phyloP scores from a whole-genome alignment of 179 eudicot genomes.

The Gypsophila paniculata region DNA sequence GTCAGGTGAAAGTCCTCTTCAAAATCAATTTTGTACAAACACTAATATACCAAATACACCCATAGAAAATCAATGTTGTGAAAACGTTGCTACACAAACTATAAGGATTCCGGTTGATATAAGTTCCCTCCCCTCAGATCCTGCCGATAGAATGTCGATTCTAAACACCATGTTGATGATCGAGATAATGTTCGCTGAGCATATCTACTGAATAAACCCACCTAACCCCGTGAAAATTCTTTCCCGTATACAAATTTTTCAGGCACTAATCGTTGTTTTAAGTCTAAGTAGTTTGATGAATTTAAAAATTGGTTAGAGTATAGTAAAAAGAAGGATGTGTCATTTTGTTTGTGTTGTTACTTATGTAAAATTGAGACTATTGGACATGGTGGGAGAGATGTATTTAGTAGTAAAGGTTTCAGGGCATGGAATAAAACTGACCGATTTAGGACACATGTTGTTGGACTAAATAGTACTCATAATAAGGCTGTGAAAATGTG shows the following conservation, averaged over 20 bases:
- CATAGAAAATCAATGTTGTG: too few relatives aligned
- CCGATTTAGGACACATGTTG: not conserved
- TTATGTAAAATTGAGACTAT: not conserved
- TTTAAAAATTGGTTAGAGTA: not conserved
- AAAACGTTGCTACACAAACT: not conserved
- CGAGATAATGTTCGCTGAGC: not conserved
- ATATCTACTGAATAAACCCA: not conserved
- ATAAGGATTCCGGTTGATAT: not conserved
- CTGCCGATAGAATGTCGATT: not conserved
- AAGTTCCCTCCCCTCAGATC: not conserved
- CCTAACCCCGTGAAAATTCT: not conserved
- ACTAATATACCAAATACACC: too few relatives aligned
- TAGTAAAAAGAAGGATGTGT: not conserved
- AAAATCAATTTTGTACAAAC: too few relatives aligned
- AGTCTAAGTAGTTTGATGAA: not conserved
- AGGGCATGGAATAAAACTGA: not conserved
- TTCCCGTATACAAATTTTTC: not conserved
- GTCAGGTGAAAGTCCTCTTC: too few relatives aligned
- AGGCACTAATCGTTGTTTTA: not conserved
- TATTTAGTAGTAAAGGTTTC: not conserved
- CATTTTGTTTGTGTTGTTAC: not conserved
- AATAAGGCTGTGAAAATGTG: not conserved
- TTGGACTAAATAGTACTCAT: not conserved
- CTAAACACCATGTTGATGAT: not conserved
- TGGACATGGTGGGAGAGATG: not conserved